These are phyloP conservation scores for Vicia villosa DNA, from an alignment of 306 rosid genomes.

Conservation along the genomic window DNA sequence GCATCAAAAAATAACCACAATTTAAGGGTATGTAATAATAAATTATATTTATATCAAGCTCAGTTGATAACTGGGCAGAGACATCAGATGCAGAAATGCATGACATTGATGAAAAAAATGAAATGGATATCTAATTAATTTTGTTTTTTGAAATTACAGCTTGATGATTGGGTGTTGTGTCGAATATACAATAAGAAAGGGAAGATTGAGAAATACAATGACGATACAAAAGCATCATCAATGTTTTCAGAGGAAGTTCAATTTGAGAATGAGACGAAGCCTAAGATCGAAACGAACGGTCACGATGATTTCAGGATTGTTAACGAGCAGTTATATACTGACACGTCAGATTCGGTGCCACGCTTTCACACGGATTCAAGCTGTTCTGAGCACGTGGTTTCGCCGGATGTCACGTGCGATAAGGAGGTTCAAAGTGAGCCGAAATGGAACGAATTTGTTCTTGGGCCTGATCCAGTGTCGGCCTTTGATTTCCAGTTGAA, in stretches of 20 bases:
- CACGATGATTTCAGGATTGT: conserved; percentile 11
- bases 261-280: conserved; percentile 60
- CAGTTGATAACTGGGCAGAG: too few relatives aligned
- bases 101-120: too few relatives aligned
- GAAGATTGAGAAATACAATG: conserved; percentile 54
- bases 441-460: conserved; percentile 53
- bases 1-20: conserved; percentile 65
- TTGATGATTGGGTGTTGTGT: conserved; percentile 95
- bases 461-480: conserved; percentile 39
- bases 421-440: conserved; percentile 79
- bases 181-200: conserved; percentile 97
- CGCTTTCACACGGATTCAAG: conserved; percentile 68
- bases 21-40: conserved; percentile 54
- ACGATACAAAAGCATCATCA: not conserved
- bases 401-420: conserved; percentile 73
- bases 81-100: too few relatives aligned
- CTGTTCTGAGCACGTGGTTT: conserved; percentile 75
- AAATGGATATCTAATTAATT: too few relatives aligned
- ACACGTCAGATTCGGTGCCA: conserved; percentile 67
- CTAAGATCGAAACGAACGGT: conserved; percentile 41
- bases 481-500: conserved; percentile 51
- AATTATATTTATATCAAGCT: too few relatives aligned
- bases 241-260: conserved; percentile 35
- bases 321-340: conserved; percentile 48
- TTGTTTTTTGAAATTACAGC: conserved; percentile 45